Evolutionary conservation across 1,284 basidiomycete species (phyloP).

Genomic region (Salmacisia buchloeana): DNA sequence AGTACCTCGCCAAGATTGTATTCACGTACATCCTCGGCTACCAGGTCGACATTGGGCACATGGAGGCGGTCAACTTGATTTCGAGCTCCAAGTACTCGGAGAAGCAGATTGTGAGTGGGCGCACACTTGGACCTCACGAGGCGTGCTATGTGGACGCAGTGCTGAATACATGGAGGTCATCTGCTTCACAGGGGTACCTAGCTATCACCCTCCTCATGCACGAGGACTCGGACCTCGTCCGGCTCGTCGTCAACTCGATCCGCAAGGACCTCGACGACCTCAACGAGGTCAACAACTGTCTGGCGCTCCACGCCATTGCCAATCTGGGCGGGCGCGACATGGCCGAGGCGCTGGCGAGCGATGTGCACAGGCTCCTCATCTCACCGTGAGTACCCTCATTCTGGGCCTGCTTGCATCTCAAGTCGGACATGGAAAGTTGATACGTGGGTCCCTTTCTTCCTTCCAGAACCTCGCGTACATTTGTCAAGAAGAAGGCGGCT

Average conservation of each 20-base stretch:
- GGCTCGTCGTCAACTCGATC: conserved; percentile 94
- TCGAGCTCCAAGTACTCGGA: conserved; percentile 93
- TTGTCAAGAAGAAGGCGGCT: conserved; percentile 98
- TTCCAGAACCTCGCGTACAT: conserved; percentile 78
- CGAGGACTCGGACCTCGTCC: conserved; percentile 92
- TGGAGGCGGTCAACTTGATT: conserved; percentile 98
- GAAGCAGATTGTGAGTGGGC: conserved; percentile 83
- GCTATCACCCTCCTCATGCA: conserved; percentile 96
- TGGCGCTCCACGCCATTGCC: conserved; percentile 95
- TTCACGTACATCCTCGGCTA: conserved; percentile 99
- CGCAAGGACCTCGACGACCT: conserved; percentile 93
- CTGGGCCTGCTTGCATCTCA: neutral
- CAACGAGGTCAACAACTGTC: conserved; percentile 89
- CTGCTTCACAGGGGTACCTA: conserved; percentile 83
- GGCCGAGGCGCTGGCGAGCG: conserved; percentile 87
- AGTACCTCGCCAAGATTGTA: conserved; percentile 84
- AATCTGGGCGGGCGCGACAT: conserved; percentile 97
- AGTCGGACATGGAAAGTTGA: too few relatives aligned
- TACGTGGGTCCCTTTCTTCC: neutral
- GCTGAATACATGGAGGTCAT: neutral
- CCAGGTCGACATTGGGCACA: conserved; percentile 96
- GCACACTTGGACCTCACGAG: neutral
- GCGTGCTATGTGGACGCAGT: neutral
- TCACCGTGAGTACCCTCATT: conserved; percentile 68
- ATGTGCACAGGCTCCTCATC: conserved; percentile 89